phyloP scores from a whole-genome alignment of 352 stramenopile species.

The Globisporangium polare region DNA sequence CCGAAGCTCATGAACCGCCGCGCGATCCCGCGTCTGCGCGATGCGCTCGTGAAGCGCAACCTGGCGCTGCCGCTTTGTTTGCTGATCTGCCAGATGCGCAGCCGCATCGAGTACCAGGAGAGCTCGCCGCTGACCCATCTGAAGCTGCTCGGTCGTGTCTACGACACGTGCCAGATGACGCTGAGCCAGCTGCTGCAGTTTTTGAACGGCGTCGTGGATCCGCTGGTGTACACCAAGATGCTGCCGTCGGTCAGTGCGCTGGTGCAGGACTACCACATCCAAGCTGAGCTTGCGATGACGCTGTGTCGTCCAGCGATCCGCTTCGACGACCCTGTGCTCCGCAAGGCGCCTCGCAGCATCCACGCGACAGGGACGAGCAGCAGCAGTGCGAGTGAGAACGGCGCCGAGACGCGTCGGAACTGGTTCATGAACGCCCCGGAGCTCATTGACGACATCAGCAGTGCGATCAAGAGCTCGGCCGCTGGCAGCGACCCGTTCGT shows the following conservation, averaged over 20 bases:
- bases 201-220: constrained; percentile 68
- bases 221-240: constrained; percentile 65
- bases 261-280: constrained; percentile 71
- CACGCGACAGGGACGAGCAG: constrained; percentile 36
- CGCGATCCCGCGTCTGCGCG: constrained; percentile 73
- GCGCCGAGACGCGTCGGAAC: constrained; percentile 19
- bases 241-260: constrained; percentile 59
- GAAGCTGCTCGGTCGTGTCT: constrained; percentile 76
- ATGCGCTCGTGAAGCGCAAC: constrained; percentile 79
- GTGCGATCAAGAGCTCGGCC: constrained; percentile 29
- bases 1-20: constrained; percentile 82
- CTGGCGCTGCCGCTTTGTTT: constrained; percentile 73
- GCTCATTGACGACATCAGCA: constrained; percentile 55
- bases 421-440: constrained; percentile 70
- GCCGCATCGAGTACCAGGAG: constrained; percentile 80
- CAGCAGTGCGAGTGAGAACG: constrained; percentile 15
- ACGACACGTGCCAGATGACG: constrained; percentile 84
- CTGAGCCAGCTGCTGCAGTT: constrained; percentile 87
- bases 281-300: constrained; percentile 72
- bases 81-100: constrained; percentile 83
- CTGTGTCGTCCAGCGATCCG: constrained; percentile 77
- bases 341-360: constrained; percentile 56
- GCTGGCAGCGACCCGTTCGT: constrained; percentile 44
- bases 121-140: constrained; percentile 51
- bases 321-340: constrained; percentile 64